Percentiles rank a stretch among this genome's conserved stretches.
phyloP scores from a whole-genome alignment of 768 basidiomycete genomes.

The Porphyrellus cyaneotinctus region DNA sequence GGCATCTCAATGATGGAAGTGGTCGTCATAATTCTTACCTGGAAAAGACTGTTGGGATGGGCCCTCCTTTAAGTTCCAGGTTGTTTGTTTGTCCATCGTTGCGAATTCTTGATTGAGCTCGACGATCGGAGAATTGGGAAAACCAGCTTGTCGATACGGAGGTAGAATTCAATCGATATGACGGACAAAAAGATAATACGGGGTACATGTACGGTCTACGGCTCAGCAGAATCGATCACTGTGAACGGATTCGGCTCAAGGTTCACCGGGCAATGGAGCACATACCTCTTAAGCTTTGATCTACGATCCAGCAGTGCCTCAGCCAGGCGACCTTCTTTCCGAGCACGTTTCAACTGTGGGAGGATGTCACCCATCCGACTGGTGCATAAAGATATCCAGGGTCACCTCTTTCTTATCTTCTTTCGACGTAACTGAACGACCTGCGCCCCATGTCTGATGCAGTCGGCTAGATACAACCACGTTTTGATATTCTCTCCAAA shows the following conservation, averaged over 20 bases:
- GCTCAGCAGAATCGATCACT: slow-evolving; percentile 47
- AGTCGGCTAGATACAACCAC: slow-evolving; percentile 45
- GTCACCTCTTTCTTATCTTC: slow-evolving; percentile 73
- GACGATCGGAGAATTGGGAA: not conserved
- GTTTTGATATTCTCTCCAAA: not conserved
- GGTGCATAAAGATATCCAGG: slow-evolving; percentile 1
- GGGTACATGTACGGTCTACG: slow-evolving; percentile 13
- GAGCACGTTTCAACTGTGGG: slow-evolving; percentile 69
- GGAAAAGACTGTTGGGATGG: too few relatives aligned
- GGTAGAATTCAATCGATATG: slow-evolving; percentile 17
- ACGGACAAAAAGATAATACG: slow-evolving; percentile 1
- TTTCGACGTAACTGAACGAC: slow-evolving; percentile 61
- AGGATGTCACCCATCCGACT: slow-evolving; percentile 5
- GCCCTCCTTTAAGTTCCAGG: slow-evolving; percentile 1
- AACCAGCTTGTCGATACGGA: not conserved
- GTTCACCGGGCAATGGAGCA: not conserved
- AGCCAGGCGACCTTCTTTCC: slow-evolving; percentile 74
- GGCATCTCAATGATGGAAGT: not conserved
- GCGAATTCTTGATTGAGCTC: slow-evolving; percentile 1
- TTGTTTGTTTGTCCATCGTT: slow-evolving; percentile 5
- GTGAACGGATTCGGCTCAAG: slow-evolving; percentile 6
- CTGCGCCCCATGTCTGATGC: slow-evolving; percentile 84
- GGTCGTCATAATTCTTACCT: slow-evolving; percentile 3
- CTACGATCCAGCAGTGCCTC: slow-evolving; percentile 78
- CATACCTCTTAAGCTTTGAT: slow-evolving; percentile 77